These are phyloP conservation scores for Saccharomyces hybrid DNA, from an alignment of 1,139 yeast species.

Conservation along the genomic window DNA sequence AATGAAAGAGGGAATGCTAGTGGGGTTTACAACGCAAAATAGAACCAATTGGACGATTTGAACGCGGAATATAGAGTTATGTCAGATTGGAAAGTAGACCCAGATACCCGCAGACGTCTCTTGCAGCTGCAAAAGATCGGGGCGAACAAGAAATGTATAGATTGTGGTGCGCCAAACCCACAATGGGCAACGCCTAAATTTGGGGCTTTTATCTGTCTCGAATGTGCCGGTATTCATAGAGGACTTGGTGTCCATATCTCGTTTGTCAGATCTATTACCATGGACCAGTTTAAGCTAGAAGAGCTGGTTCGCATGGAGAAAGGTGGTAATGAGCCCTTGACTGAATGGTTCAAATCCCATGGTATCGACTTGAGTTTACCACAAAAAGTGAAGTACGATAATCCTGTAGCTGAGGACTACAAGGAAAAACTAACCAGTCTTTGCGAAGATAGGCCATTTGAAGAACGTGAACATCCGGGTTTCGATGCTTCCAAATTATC, in stretches of 20 bases:
- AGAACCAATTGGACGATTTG: background rate
- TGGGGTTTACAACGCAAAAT: no score
- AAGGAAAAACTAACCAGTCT: conserved; percentile 70
- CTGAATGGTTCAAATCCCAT: conserved; percentile 56
- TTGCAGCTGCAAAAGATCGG: conserved; percentile 73
- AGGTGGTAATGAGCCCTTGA: conserved; percentile 84
- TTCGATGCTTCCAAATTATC: conserved; percentile 24
- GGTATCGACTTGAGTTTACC: conserved; percentile 65
- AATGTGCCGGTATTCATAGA: conserved; percentile 94
- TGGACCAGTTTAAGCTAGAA: conserved; percentile 94
- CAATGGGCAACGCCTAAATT: conserved; percentile 99
- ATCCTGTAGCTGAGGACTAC: conserved; percentile 89
- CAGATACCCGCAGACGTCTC: conserved; percentile 79
- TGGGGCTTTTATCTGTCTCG: conserved; percentile 92
- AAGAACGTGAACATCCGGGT: conserved; percentile 53
- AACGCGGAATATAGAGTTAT: conserved; percentile 9
- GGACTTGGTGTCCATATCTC: conserved; percentile 96
- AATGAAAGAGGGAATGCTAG: background rate
- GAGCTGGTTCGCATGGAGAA: conserved; percentile 85
- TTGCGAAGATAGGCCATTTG: conserved; percentile 67
- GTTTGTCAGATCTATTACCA: conserved; percentile 89
- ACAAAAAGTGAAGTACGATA: conserved; percentile 70
- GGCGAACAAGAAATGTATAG: conserved; percentile 83
- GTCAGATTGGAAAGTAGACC: conserved; percentile 75
- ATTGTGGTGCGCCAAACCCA: conserved; percentile 92